Evolutionary conservation across 2,329 filamentous ascomycete genomes (phyloP), one percentile per base, ranked within the genome.

Genomic region (Fusarium cicatricum): DNA sequence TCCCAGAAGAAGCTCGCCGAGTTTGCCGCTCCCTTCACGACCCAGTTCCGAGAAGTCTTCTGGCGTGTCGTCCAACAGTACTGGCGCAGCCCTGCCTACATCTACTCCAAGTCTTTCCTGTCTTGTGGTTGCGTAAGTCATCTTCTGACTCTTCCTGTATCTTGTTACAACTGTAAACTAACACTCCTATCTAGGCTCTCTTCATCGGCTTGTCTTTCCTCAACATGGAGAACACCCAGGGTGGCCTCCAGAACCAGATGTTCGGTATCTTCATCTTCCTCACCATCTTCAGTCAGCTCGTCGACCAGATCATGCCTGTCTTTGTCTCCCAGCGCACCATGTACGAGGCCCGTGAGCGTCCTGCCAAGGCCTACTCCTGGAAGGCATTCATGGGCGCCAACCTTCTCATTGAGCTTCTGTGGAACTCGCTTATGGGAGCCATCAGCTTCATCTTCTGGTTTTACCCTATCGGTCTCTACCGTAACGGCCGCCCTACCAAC

Each of bases 81-180:
- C 80, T 96, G 92, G 91, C 88, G 92, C 53, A 93, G 88, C 0
- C 92, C 92, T 0, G 84, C 87, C 2, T 96, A 96, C 78, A 92
- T 96, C 72, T 96, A 94, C 78, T 88, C 90, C 66, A 96, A 96
- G 78, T 70, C 81, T 0, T 77, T 81, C 0, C 85, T 96, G n/a
- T n/a, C n/a, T n/a, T n/a, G n/a, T n/a, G n/a, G n/a, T n/a, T n/a
- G n/a, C n/a, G n/a, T n/a, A n/a, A n/a, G n/a, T n/a, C n/a, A n/a
- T n/a, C n/a, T n/a, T n/a, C n/a, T n/a, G n/a, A n/a, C n/a, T n/a
- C n/a, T n/a, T n/a, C n/a, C n/a, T n/a, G n/a, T n/a, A n/a, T n/a
- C n/a, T n/a, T n/a, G n/a, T n/a, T n/a, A n/a, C n/a, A n/a, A n/a
- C n/a, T n/a, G n/a, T n/a, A n/a, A n/a, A n/a, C n/a, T n/a, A n/a